These are phyloP conservation scores for Entophlyctis helioformis DNA, from an alignment of 192 early-diverging fungal species.

Conservation along the genomic window DNA sequence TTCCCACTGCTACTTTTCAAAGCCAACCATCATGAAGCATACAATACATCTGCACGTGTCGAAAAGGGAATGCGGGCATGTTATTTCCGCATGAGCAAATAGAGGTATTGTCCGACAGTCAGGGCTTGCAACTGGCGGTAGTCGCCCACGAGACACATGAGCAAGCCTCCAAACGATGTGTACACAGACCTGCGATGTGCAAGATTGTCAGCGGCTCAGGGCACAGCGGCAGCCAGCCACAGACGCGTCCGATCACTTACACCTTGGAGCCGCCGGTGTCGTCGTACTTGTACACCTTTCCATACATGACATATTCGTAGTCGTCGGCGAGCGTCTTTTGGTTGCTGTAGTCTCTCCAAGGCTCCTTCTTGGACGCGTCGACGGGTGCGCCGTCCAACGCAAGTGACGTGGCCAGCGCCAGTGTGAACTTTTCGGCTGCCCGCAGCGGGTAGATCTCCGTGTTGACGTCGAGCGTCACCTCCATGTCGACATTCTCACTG, in stretches of 20 bases:
- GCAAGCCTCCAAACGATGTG: slow-evolving; percentile 82
- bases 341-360: slow-evolving; percentile 46
- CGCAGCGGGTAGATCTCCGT: slow-evolving; percentile 85
- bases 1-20: no score
- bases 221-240: background rate
- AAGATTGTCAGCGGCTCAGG: background rate
- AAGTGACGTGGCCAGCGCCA: slow-evolving; percentile 73
- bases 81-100: slow-evolving; percentile 72
- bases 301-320: slow-evolving; percentile 98
- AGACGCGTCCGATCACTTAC: slow-evolving; percentile 32
- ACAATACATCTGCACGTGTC: no score
- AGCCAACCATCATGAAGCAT: no score
- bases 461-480: slow-evolving; percentile 88
- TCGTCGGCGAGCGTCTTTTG: slow-evolving; percentile 69
- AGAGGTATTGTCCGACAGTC: slow-evolving; percentile 78
- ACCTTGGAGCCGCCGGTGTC: slow-evolving; percentile 62
- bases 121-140: slow-evolving; percentile 70
- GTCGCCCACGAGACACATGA: slow-evolving; percentile 83
- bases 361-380: slow-evolving; percentile 30
- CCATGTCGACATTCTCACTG: slow-evolving; percentile 78
- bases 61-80: no score
- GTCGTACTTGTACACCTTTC: slow-evolving; percentile 92
- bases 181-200: slow-evolving; percentile 56
- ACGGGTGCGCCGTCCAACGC: slow-evolving; percentile 38
- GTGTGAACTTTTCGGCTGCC: slow-evolving; percentile 71